phyloP scores from a whole-genome alignment of 192 early-diverging fungal species.

The Neocallimastix lanati region DNA sequence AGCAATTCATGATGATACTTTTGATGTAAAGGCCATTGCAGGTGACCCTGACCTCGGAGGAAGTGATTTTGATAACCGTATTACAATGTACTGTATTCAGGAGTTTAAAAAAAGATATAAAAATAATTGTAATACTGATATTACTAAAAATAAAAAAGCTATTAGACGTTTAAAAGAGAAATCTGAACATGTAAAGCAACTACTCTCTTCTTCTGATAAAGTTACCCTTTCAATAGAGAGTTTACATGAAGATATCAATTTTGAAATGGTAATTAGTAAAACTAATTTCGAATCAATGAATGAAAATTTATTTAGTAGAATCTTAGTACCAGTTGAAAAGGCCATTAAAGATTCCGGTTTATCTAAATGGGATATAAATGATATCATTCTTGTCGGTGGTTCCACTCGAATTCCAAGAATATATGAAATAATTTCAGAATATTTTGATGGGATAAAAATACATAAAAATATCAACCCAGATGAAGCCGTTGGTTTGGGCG shows the following conservation, averaged over 20 bases:
- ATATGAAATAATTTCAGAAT: conserved; percentile 15
- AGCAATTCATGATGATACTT: conserved; percentile 51
- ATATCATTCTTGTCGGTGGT: conserved; percentile 51
- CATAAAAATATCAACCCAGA: conserved; percentile 87
- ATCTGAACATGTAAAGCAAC: conserved; percentile 55
- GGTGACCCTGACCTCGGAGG: conserved; percentile 72
- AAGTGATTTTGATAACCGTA: conserved; percentile 55
- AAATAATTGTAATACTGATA: conserved; percentile 50
- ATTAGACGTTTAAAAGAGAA: conserved; percentile 52
- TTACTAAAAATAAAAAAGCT: conserved; percentile 50
- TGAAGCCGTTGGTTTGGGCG: conserved; percentile 84
- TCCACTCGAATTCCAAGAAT: too few relatives aligned
- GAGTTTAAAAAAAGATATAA: conserved; percentile 47
- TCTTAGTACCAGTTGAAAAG: conserved; percentile 47
- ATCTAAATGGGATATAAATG: conserved; percentile 54
- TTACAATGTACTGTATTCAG: conserved; percentile 20
- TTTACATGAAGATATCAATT: conserved; percentile 54
- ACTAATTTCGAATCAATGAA: too few relatives aligned
- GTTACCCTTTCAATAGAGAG: conserved; percentile 54
- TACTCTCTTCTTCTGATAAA: conserved; percentile 47
- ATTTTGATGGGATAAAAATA: conserved; percentile 59
- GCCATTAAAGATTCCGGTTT: conserved; percentile 56
- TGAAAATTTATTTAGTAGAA: conserved; percentile 40
- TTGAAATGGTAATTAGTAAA: conserved; percentile 51
- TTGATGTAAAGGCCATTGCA: conserved; percentile 60